Base-by-base conservation (phyloP, 2,329 filamentous ascomycete species). In the Epichloe gansuensis region DNA sequence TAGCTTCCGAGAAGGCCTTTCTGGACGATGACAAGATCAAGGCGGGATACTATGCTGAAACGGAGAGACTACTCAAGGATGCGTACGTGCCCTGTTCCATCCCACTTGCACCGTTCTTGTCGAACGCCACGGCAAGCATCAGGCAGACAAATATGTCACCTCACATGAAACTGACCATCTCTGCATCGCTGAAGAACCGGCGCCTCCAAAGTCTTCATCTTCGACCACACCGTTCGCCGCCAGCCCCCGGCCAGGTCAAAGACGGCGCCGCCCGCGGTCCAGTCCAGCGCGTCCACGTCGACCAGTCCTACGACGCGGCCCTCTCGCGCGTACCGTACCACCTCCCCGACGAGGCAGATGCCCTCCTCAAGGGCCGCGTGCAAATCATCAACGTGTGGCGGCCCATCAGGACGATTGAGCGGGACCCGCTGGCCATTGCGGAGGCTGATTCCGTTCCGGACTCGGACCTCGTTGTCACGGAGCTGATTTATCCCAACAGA, bases 21-120 rank as follows among this genome's bases (percentile, higher is more conserved):
- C 2, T 58, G 2, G 77, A 85, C 58, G 81, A 86, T 50, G 76
- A 76, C 1, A 72, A 74, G 35, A 83, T 91, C 65, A 76, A 81
- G 62, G 62, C 70, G 4, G 23, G 71, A 5, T 91, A 90, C 68
- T 91, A 91, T 65, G 77, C 83, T 0, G 86, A 90, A 63, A 80
- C 86, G 3, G 82, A 88, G 63, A 68, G 80, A 48, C 65, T 89
- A 21, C 65, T 90, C 0, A 83, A 83, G 53, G 76, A 81, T 3
- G 75, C 64, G 83, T 61, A 63, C 57, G 69, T 48, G 12, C 37
- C 23, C 15, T 3, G 7, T 21, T 35, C 8, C 41, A 23, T 41
- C 38, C 59, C n/a, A 56, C 43, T 52, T 3, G n/a, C 31, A 5
- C n/a, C 12, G 28, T 1, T 4, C 4, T 11, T 11, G 3, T 31